Evolutionary conservation across 306 rosid genomes (phyloP).

Genomic region (Pyrus bretschneideri): DNA sequence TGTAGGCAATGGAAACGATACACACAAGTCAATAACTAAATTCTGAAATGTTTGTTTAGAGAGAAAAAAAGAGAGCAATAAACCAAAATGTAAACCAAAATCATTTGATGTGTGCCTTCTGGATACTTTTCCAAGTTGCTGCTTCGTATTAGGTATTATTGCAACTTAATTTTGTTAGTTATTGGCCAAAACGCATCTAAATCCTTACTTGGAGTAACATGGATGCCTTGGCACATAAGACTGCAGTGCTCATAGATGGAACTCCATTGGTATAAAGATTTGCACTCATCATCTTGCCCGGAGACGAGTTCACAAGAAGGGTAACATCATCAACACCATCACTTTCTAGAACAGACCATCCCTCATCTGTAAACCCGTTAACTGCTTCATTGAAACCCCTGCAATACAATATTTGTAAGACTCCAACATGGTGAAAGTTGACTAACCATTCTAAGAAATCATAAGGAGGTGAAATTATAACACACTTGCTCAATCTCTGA

Average conservation of each 20-base stretch:
- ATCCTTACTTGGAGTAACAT: constrained; percentile 80
- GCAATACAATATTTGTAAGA: constrained; percentile 8
- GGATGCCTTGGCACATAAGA: constrained; percentile 94
- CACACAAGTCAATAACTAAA: not conserved
- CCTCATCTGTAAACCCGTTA: constrained; percentile 86
- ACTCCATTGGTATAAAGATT: constrained; percentile 66
- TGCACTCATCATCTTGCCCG: constrained; percentile 76
- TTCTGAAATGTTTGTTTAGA: not conserved
- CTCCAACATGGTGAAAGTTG: not conserved
- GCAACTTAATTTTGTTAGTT: not conserved
- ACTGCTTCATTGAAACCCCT: constrained; percentile 99
- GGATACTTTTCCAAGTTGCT: not conserved
- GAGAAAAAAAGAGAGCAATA: not conserved
- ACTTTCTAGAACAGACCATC: constrained; percentile 92
- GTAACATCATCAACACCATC: constrained; percentile 96
- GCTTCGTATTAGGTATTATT: not conserved
- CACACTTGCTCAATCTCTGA: constrained; percentile 78
- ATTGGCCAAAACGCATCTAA: not conserved
- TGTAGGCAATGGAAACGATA: constrained; percentile 20
- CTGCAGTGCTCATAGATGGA: constrained; percentile 60
- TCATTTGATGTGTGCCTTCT: no score
- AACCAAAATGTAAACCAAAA: not conserved
- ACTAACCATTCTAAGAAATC: constrained; percentile 4
- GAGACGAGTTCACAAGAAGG: constrained; percentile 83
- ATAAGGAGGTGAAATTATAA: constrained; percentile 1